A percentile compares a stretch with the other conserved stretches of the same genome.
phyloP scores from a whole-genome alignment of 257 asterid genomes.

The Dorcoceras hygrometricum region DNA sequence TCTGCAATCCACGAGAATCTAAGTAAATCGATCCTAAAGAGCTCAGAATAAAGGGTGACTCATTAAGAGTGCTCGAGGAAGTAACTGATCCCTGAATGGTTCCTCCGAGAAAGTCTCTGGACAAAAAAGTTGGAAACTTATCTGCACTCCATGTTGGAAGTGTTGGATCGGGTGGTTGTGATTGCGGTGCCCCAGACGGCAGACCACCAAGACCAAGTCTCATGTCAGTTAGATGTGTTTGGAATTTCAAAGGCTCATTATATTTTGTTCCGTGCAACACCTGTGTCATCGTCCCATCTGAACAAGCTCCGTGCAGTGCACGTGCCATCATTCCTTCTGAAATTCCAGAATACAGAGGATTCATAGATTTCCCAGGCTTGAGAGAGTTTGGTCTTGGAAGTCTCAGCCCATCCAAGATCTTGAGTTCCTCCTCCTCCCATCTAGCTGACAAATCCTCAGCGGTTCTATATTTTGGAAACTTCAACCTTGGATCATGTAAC shows the following conservation, averaged over 20 bases:
- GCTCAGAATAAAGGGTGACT: conserved; percentile 53
- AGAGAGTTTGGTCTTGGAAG: conserved; percentile 36
- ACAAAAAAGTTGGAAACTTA: conserved; percentile 43
- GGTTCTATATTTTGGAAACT: conserved; percentile 74
- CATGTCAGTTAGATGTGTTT: conserved; percentile 72
- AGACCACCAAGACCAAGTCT: conserved; percentile 72
- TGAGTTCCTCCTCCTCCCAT: conserved; percentile 92
- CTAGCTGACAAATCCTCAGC: conserved; percentile 63
- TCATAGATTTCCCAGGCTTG: conserved; percentile 44
- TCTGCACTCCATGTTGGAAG: conserved; percentile 47
- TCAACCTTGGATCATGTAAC: conserved; percentile 74
- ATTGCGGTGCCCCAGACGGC: conserved; percentile 37
- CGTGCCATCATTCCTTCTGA: conserved; percentile 77
- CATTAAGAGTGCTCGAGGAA: conserved; percentile 41
- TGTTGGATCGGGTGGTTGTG: conserved; percentile 45
- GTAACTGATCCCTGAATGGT: conserved; percentile 36
- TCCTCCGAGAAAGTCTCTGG: conserved; percentile 48
- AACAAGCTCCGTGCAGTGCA: conserved; percentile 41
- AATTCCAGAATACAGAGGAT: conserved; percentile 51
- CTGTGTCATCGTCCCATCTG: conserved; percentile 52
- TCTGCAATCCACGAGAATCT: conserved; percentile 46
- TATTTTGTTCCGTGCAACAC: conserved; percentile 57
- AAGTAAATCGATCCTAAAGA: conserved; percentile 55
- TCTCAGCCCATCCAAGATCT: conserved; percentile 67
- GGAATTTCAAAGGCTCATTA: conserved; percentile 53